phyloP scores from a whole-genome alignment of 768 basidiomycete species.

The Boletus patriciae region DNA sequence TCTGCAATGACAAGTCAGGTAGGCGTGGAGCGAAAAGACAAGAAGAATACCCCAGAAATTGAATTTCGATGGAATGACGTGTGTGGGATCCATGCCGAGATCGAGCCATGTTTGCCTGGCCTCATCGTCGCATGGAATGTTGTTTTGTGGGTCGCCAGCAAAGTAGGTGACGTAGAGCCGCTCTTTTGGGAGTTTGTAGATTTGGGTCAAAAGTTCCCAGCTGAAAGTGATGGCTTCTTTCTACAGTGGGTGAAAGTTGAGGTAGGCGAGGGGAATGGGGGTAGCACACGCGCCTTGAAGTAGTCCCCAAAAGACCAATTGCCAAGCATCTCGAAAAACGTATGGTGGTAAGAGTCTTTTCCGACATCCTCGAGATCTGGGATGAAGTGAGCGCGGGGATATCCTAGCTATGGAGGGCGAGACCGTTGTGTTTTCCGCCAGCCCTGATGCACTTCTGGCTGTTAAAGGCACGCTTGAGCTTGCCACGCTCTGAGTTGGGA shows the following conservation, averaged over 20 bases:
- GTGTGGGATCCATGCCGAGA: conserved; percentile 86
- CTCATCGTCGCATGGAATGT: conserved; percentile 85
- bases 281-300: conserved; percentile 75
- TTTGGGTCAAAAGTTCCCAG: conserved; percentile 90
- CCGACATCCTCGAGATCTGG: conserved; percentile 98
- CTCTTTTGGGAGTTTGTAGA: conserved; percentile 86
- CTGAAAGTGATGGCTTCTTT: conserved; percentile 92
- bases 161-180: conserved; percentile 97
- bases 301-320: conserved; percentile 99
- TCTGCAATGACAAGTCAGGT: conserved; percentile 50
- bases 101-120: conserved; percentile 85
- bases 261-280: not conserved
- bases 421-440: conserved; percentile 98
- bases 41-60: conserved; percentile 91
- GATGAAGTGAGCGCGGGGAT: conserved; percentile 2
- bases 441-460: conserved; percentile 98
- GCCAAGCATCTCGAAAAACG: conserved; percentile 99
- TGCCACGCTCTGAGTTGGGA: conserved; percentile 87
- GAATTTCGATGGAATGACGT: conserved; percentile 92
- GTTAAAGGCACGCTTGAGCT: conserved; percentile 92
- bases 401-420: conserved; percentile 7
- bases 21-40: not conserved
- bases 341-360: conserved; percentile 97
- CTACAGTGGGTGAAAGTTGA: conserved; percentile 40
- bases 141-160: conserved; percentile 85